Evolutionary conservation across 139 green algal species (phyloP).

Genomic region (Eudorina sp.): DNA sequence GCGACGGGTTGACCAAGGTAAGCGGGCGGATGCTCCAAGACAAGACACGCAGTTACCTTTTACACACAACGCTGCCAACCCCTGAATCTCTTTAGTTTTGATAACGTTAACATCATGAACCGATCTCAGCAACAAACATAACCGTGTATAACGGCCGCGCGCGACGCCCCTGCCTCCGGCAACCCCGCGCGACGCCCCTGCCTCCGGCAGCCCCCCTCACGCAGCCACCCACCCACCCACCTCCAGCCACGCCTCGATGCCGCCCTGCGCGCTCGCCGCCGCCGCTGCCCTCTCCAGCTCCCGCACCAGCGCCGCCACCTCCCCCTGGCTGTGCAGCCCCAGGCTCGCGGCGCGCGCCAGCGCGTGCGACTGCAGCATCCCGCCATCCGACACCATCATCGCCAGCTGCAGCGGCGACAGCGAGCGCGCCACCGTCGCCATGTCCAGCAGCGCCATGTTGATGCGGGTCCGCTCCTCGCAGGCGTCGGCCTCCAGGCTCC

Average conservation of each 20-base stretch:
- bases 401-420: background rate
- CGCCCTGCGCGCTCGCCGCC: background rate
- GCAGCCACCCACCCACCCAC: background rate
- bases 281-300: background rate
- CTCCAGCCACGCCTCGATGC: background rate
- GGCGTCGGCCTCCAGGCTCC: background rate
- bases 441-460: background rate
- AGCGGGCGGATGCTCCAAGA: too few species aligned
- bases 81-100: too few species aligned
- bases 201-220: background rate
- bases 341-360: background rate
- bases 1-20: too few species aligned
- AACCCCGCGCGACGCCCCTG: background rate
- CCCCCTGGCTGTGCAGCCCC: background rate
- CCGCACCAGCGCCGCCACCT: background rate
- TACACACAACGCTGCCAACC: too few species aligned
- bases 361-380: background rate
- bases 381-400: background rate
- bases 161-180: too few species aligned
- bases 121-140: background rate
- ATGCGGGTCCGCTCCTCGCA: background rate
- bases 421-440: background rate
- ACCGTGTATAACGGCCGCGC: too few species aligned
- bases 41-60: too few species aligned
- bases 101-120: background rate